A percentile compares a stretch with the other conserved stretches of the same genome.
Conservation (phyloP, 2,329 filamentous ascomycete species). For the Sphaerostilbella broomeana region DNA sequence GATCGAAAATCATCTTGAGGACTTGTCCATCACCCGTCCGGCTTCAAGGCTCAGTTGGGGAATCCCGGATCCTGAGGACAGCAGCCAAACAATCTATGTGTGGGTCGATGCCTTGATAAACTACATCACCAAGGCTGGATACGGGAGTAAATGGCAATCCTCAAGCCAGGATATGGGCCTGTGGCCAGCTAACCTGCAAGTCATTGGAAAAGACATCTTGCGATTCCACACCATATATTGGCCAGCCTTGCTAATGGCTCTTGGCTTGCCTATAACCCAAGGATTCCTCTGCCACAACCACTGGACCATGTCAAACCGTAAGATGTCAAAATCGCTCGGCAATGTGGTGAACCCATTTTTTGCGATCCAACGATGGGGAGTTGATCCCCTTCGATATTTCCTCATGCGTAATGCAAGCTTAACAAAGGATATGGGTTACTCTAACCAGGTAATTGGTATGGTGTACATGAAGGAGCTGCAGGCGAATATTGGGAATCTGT, state of each 20-base stretch:
- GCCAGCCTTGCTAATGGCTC: conserved; percentile 89
- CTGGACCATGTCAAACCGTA: conserved; percentile 85
- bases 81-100: conserved; percentile 88
- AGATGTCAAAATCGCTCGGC: conserved; percentile 95
- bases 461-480: conserved; percentile 76
- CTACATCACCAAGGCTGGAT: conserved; percentile 83
- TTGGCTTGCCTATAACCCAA: conserved; percentile 71
- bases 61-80: conserved; percentile 78
- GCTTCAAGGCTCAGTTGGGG: conserved; percentile 76
- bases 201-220: conserved; percentile 94
- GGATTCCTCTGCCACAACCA: conserved; percentile 84
- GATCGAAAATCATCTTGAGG: conserved; percentile 71
- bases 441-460: conserved; percentile 66
- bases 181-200: conserved; percentile 88
- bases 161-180: conserved; percentile 55
- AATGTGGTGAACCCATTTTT: conserved; percentile 95
- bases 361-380: conserved; percentile 79
- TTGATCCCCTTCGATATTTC: conserved; percentile 86
- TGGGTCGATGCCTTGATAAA: conserved; percentile 97
- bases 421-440: conserved; percentile 73
- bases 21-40: conserved; percentile 85
- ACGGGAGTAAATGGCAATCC: conserved; percentile 55
- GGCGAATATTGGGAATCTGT: conserved; percentile 72
- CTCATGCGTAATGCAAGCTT: conserved; percentile 75
- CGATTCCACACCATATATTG: conserved; percentile 97